A percentile compares a stretch with the other conserved stretches of the same genome.
Conservation (phyloP, 2,329 filamentous ascomycete genomes). For the Pseudogymnoascus destructans region DNA sequence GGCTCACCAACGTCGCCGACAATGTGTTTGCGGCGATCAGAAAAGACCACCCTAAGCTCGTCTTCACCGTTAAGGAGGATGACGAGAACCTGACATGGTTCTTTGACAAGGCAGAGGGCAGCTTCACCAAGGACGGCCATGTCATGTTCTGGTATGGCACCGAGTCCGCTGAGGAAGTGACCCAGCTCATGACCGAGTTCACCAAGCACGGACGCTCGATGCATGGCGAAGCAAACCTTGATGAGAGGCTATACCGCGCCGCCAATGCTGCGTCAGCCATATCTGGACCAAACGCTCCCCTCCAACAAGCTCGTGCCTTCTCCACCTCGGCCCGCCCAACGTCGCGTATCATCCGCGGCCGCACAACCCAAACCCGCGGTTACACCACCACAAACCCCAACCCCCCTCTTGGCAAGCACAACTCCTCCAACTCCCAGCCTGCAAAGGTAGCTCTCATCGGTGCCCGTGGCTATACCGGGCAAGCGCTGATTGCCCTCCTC, state of each 20-base stretch:
- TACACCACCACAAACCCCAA: constrained; percentile 71
- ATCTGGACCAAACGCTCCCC: constrained; percentile 36
- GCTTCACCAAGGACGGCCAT: constrained; percentile 70
- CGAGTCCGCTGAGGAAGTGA: constrained; percentile 67
- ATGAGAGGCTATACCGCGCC: constrained; percentile 69
- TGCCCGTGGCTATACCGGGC: constrained; percentile 86
- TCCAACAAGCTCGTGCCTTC: constrained; percentile 54
- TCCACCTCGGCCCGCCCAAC: constrained; percentile 41
- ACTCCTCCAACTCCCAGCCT: constrained; percentile 66
- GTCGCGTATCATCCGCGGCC: constrained; percentile 15
- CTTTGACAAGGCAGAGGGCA: constrained; percentile 92
- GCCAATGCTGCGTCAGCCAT: constrained; percentile 54
- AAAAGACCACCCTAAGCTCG: constrained; percentile 81
- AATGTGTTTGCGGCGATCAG: constrained; percentile 90
- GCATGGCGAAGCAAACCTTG: constrained; percentile 80
- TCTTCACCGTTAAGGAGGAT: constrained; percentile 92
- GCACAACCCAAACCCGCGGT: constrained; percentile 27
- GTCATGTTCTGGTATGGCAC: constrained; percentile 89
- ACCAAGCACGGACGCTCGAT: constrained; percentile 69
- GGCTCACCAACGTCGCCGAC: constrained; percentile 88
- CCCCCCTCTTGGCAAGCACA: constrained; percentile 78
- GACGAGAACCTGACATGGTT: constrained; percentile 98
- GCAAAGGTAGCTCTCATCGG: constrained; percentile 79
- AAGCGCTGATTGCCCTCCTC: constrained; percentile 75
- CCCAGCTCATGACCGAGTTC: constrained; percentile 75